phyloP scores from a whole-genome alignment of 768 basidiomycete genomes.

The Megacollybia marginata region DNA sequence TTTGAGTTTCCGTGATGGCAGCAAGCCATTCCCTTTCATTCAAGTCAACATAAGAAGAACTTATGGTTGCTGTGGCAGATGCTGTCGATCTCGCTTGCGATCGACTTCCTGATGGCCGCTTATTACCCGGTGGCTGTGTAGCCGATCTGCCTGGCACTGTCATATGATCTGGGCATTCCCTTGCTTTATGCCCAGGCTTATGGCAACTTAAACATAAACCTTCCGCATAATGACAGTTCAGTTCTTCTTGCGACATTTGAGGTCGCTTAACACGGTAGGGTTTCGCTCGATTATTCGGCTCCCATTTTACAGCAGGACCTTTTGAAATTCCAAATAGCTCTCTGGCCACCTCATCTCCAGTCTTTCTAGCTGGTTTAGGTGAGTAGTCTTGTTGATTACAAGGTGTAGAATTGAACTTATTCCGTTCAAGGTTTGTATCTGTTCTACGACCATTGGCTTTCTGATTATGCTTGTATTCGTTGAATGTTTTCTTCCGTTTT shows the following conservation, averaged over 20 bases:
- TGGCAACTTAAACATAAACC: slow-evolving; percentile 22
- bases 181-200: slow-evolving; percentile 17
- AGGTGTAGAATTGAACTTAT: background rate
- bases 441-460: background rate
- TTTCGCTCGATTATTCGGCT: background rate
- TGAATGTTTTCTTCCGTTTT: background rate
- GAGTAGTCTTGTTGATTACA: background rate
- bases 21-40: background rate
- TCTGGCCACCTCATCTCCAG: background rate
- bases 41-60: background rate
- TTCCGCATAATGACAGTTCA: slow-evolving; percentile 5
- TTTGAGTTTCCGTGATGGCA: background rate
- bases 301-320: background rate
- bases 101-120: background rate
- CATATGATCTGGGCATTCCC: slow-evolving; percentile 20
- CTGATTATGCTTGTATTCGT: background rate
- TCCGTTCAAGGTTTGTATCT: background rate
- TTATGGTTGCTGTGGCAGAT: background rate
- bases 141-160: slow-evolving; percentile 8
- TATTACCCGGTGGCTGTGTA: background rate
- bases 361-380: background rate
- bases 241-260: slow-evolving; percentile 6
- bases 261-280: background rate
- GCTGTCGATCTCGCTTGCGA: background rate
- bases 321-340: background rate